Conservation (phyloP, 2,329 filamentous ascomycete genomes). For the Ceratocystis destructans region DNA sequence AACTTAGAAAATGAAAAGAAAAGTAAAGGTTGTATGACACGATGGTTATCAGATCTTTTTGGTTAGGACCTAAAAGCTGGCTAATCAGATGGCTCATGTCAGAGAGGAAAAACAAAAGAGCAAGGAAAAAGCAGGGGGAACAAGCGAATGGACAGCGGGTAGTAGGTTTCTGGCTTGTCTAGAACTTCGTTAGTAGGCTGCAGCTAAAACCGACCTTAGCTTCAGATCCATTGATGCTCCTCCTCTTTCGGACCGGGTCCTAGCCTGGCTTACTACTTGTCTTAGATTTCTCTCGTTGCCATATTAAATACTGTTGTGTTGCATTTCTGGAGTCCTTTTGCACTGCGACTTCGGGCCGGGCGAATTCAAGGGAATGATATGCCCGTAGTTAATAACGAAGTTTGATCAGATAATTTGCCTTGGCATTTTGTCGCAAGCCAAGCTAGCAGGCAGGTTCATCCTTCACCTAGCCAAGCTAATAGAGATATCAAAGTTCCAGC, state of each 20-base stretch:
- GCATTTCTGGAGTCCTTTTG: neutral
- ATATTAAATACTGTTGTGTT: neutral
- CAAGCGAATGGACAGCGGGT: neutral
- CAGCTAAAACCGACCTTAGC: no score
- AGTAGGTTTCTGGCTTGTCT: no score
- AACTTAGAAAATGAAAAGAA: neutral
- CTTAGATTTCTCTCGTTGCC: neutral
- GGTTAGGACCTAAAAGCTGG: neutral
- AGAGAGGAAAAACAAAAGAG: slow-evolving; percentile 8
- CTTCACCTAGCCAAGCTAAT: neutral
- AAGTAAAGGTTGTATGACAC: neutral
- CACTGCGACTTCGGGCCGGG: slow-evolving; percentile 2
- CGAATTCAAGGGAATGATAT: neutral
- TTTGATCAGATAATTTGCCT: slow-evolving; percentile 12
- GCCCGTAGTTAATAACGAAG: neutral
- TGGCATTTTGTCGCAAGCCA: neutral
- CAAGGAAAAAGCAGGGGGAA: neutral
- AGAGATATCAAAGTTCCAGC: neutral
- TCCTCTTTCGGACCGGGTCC: neutral
- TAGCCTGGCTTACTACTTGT: no score
- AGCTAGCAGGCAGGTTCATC: neutral
- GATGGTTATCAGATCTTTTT: slow-evolving; percentile 4
- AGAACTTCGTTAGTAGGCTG: no score
- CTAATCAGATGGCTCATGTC: slow-evolving; percentile 7
- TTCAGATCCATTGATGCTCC: neutral